Evolutionary conservation across 257 asterid species (phyloP), one percentile per base, ranked within the genome.

Genomic region (Solanum chaucha): DNA sequence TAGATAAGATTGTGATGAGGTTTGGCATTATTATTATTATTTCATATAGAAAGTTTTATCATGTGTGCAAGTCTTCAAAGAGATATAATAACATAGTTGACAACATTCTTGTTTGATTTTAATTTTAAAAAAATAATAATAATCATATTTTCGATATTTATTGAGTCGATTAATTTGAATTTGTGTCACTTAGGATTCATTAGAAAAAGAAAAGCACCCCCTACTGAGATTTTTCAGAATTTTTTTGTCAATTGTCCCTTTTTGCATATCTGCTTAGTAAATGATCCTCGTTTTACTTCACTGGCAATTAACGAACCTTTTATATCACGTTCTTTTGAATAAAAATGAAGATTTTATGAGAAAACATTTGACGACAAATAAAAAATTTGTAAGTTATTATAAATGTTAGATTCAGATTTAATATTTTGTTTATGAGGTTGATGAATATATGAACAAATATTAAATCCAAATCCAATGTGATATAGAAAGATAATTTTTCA

Each of bases 251-350:
- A 6, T 26, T 67, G 0, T 5, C 36, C 35, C 35, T 26, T 26
- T 67, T 67, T 26, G 9, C 19, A 1, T 65, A 24, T 64, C 1
- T 59, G 26, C 0, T 59, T 59, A 0, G 28, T 59, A 59, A 59
- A 59, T 59, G 0, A 0, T 61, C 6, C 5, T 61, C 30, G 14
- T 61, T 61, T 61, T 61, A 0, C 20, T 0, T 0, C 6, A 0
- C 14, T 22, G 68, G 1, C 32, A 2, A 65, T 0, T 24, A 24
- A 65, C 7, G 2, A 24, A 61, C 3, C 19, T 24, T 65, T 65
- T 24, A 65, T 24, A 65, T 5, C 24, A 20, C 6, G 65, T 55
- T 55, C 5, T 67, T 68, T 30, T 28, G n/a, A 6, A 0, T 8
- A 28, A 28, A 68, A 68, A 68, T 5, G 2, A 2, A 68, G 3